These are phyloP conservation scores for Pochonia chlamydosporia DNA, from an alignment of 2,329 filamentous ascomycete genomes.

Conservation along the genomic window DNA sequence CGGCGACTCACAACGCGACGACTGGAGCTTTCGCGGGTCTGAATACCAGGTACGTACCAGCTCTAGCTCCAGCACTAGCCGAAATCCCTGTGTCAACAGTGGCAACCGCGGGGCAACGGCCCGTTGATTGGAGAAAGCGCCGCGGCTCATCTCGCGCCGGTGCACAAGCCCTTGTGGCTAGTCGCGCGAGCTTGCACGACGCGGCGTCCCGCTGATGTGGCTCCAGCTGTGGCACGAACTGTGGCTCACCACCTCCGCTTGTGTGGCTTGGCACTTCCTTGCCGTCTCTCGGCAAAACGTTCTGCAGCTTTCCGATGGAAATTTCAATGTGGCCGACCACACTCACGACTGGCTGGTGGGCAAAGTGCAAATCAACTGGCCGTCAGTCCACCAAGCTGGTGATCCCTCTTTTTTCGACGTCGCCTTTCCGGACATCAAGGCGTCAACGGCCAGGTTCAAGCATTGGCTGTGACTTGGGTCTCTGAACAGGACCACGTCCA, in stretches of 20 bases:
- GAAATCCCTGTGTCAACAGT: conserved; percentile 38
- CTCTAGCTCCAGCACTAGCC: neutral
- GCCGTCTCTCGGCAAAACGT: conserved; percentile 17
- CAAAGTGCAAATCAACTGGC: neutral
- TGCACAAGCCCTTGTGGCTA: conserved; percentile 21
- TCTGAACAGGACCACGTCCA: neutral
- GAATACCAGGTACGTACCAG: neutral
- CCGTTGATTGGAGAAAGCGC: conserved; percentile 33
- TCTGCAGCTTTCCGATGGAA: conserved; percentile 19
- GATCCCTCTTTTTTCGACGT: neutral
- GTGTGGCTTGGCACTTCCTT: neutral
- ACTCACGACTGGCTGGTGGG: no score
- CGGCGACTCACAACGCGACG: conserved; percentile 17
- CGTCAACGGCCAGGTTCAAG: neutral
- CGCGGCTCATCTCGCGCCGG: conserved; percentile 13
- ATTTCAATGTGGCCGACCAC: conserved; percentile 12
- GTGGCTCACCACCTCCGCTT: conserved; percentile 13
- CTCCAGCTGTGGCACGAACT: conserved; percentile 2
- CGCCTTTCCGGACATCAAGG: neutral
- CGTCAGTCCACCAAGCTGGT: neutral
- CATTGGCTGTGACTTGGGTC: neutral
- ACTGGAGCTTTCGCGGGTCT: conserved; percentile 10
- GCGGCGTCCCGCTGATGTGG: conserved; percentile 5
- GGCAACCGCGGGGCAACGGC: conserved; percentile 53
- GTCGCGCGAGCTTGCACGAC: conserved; percentile 15